phyloP scores from a whole-genome alignment of 2,329 filamentous ascomycete genomes.

The Furcasterigmium furcatum region DNA sequence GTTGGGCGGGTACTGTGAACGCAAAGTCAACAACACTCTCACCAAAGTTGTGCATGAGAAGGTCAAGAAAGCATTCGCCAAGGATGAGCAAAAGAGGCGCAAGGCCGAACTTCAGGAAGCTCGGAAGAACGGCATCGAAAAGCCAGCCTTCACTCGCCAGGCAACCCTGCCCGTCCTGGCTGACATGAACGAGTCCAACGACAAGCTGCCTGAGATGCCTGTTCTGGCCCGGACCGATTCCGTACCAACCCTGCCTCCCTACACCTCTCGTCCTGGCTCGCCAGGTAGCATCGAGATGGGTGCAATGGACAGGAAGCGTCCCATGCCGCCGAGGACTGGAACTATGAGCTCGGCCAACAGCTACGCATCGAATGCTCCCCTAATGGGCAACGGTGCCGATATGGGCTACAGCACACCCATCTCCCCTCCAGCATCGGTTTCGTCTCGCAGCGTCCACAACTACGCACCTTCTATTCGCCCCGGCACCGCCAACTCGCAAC shows the following conservation, averaged over 20 bases:
- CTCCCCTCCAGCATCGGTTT: slow-evolving; percentile 32
- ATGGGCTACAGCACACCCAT: slow-evolving; percentile 51
- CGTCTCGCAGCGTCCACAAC: slow-evolving; percentile 22
- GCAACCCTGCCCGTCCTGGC: slow-evolving; percentile 67
- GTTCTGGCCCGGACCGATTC: slow-evolving; percentile 57
- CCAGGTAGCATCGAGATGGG: slow-evolving; percentile 50
- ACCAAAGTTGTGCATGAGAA: slow-evolving; percentile 81
- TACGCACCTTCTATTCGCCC: slow-evolving; percentile 26
- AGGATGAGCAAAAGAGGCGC: slow-evolving; percentile 62
- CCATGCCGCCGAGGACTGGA: slow-evolving; percentile 39
- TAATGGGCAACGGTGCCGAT: slow-evolving; percentile 55
- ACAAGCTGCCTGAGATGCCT: slow-evolving; percentile 57
- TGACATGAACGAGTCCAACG: slow-evolving; percentile 37
- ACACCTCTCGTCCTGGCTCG: slow-evolving; percentile 57
- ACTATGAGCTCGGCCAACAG: slow-evolving; percentile 58
- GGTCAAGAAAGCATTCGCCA: slow-evolving; percentile 83
- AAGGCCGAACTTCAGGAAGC: slow-evolving; percentile 48
- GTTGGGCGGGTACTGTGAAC: slow-evolving; percentile 80
- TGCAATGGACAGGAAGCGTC: slow-evolving; percentile 48
- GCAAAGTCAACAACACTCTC: slow-evolving; percentile 85
- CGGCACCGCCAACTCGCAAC: slow-evolving; percentile 31
- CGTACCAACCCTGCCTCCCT: slow-evolving; percentile 57
- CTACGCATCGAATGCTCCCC: slow-evolving; percentile 61
- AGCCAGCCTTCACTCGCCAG: slow-evolving; percentile 46
- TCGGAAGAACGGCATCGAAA: slow-evolving; percentile 50